Base-by-base conservation (phyloP, 2,329 filamentous ascomycete species). In the Fusarium armeniacum region DNA sequence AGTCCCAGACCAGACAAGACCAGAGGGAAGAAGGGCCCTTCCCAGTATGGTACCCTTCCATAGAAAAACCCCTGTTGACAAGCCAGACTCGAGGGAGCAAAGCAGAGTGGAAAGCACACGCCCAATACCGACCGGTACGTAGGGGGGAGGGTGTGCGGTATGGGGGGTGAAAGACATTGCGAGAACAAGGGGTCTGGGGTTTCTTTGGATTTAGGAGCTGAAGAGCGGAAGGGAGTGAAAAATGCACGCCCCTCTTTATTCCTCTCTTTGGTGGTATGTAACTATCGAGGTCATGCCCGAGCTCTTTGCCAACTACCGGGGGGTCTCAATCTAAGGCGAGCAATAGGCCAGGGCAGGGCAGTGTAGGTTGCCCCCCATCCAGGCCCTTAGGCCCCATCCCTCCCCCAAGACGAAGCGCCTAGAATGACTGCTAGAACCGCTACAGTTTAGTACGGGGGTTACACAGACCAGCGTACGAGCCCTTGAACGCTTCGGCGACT, bases 381-480 rank as follows among this genome's bases (percentile, higher is more conserved):
- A 36, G 20, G 45, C 20, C n/a, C 45, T 43, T 40, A 41, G 36
- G n/a, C 5, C n/a, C 40, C 47, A 32, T 46, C 61, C 38, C 36
- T 46, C 61, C 38, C 54, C 56, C 50, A 36, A 30, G 46, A 57
- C 44, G 61, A 47, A 63, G 57, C 62, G 47, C 43, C 52, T 24
- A 58, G 36, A 40, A 20, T n/a, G 36, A 61, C 49, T 51, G 30
- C 20, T 35, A 44, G 46, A 18, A 46, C 45, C 52, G 44, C 51
- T 58, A 62, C 24, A 47, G 40, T 63, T 53, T 63, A 59, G 60
- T 57, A 64, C 49, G 54, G 69, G 61, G 64, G 67, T 57, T 35
- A 74, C 72, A 74, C 72, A 74, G 72, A 72, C 72, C 72, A 74
- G 33, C 61, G 41, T 70, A 62, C 70, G 70, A 73, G 67, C 72